Evolutionary conservation across 2,329 filamentous ascomycete genomes (phyloP).

Genomic region (Beauveria scarabaeidicola): DNA sequence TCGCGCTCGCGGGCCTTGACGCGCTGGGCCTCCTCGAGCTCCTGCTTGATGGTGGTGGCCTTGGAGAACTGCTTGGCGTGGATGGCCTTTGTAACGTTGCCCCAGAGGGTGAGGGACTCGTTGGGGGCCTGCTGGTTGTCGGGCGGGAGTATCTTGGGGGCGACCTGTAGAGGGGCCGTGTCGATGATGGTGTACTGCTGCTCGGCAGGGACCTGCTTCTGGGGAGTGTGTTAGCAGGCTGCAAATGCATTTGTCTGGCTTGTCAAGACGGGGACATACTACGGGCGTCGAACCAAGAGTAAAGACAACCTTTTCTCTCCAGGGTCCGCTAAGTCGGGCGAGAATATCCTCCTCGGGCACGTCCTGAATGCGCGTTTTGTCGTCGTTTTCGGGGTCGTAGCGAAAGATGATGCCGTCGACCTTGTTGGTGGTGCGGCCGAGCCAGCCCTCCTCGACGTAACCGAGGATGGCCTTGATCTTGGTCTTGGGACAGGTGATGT

Average conservation of each 20-base stretch:
- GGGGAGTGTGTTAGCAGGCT: neutral
- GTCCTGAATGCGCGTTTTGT: slow-evolving; percentile 70
- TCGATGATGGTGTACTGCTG: slow-evolving; percentile 75
- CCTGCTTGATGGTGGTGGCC: slow-evolving; percentile 80
- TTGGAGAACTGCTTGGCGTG: slow-evolving; percentile 70
- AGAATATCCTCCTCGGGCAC: slow-evolving; percentile 80
- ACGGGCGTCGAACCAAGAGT: slow-evolving; percentile 51
- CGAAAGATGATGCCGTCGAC: slow-evolving; percentile 86
- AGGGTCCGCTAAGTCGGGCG: slow-evolving; percentile 72
- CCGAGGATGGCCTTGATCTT: slow-evolving; percentile 85
- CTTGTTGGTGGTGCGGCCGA: slow-evolving; percentile 83
- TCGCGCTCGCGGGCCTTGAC: slow-evolving; percentile 76
- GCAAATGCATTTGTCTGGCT: too few relatives aligned
- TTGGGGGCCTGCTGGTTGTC: slow-evolving; percentile 72
- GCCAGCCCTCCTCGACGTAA: slow-evolving; percentile 91
- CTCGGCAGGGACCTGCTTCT: slow-evolving; percentile 40
- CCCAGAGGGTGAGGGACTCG: slow-evolving; percentile 85
- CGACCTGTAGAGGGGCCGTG: slow-evolving; percentile 71
- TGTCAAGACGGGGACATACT: slow-evolving; percentile 37
- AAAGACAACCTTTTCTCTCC: slow-evolving; percentile 65
- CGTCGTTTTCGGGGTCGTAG: slow-evolving; percentile 81
- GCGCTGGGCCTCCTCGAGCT: slow-evolving; percentile 84
- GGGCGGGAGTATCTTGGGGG: slow-evolving; percentile 72
- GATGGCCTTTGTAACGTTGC: slow-evolving; percentile 79
- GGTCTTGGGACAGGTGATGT: slow-evolving; percentile 81